Evolutionary conservation across 495 filamentous ascomycete genomes (phyloP), one percentile per base, ranked within the genome.

Genomic region (Penicillium waksmanii): DNA sequence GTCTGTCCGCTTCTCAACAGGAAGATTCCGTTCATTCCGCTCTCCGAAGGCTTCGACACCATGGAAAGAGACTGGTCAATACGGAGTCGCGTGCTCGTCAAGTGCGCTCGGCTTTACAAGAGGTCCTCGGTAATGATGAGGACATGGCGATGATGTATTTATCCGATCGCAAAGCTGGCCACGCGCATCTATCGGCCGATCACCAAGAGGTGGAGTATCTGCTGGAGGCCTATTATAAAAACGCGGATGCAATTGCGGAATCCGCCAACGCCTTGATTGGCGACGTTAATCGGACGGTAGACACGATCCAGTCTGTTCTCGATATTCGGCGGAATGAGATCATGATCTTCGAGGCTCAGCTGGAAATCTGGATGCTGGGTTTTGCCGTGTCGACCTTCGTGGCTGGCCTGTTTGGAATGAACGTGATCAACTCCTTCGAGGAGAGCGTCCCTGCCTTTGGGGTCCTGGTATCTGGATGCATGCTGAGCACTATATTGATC

Each of bases 81-180:
- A 72, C 72, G 25, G 67, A 72, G 19, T 67, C 73, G 23, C 69
- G 66, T 15, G 67, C 71, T 13, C 63, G 62, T 1, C 69, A 71
- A 25, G 62, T 75, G 17, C 73, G 69, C 13, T 63, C 60, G 2
- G 61, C 66, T 1, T 35, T 69, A 5, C 64, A 65, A 42, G 71
- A 75, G 21, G 54, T 73, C 1, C 64, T 75, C 0, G 64, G 60
- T 36, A 65, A 66, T 6, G 71, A 73, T 31, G 66, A 73, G 38
- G 73, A 75, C 35, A 71, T 77, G 56, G 74, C 75, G 13, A 73
- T 72, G n/a, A 68, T 82, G 70, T 75, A 83, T 63, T 43, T 73
- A 8, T 70, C 70, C 3, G 80, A 74, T 59, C 75, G 77, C 46
- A 61, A 56, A 10, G 73, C 62, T 0, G 73, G 73, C 9, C 64